Base-by-base conservation (phyloP, 2,329 filamentous ascomycete species). In the Ophiocordyceps camponoti-leonardi region DNA sequence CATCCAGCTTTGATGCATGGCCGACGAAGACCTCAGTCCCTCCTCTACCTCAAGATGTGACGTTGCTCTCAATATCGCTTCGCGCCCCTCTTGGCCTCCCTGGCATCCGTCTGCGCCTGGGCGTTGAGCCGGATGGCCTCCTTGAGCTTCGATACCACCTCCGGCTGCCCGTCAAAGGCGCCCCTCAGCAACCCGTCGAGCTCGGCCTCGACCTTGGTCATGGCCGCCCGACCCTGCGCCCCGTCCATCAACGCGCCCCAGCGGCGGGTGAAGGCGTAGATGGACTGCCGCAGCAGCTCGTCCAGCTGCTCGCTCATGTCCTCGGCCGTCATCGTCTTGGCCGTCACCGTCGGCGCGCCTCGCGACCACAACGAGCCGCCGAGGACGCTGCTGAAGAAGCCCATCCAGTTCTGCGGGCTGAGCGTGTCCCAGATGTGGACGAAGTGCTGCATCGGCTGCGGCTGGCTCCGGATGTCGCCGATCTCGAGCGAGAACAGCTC, bases 401-500 rank as follows among this genome's bases (percentile, higher is more conserved):
- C 75, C 42, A 77, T 64, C 61, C 71, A 69, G 50, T 72, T 74
- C 49, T 73, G 68, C 2, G 67, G 72, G 53, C 67, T 78, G 13
- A 81, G 67, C 0, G 74, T 75, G 44, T 79, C 74, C 76, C 77
- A 81, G 39, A 81, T 79, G 49, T 75, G 75, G 16, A 69, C 64
- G 54, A 81, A 80, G 54, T 81, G 76, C 52, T 79, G 74, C 66
- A 76, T 71, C 6, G 61, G 59, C 23, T 53, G 48, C 13, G 57
- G 49, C 41, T 73, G 67, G 46, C 71, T 72, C 48, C 75, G 67
- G 16, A 78, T 71, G 51, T 80, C 76, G 44, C 76, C 88, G 52
- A 98, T 95, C 64, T 98, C 92, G 49, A 98, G 87, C 11, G 88
- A 88, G 23, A 98, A 80, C 44, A 98, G 83, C 59, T 95, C 86